Base-by-base conservation (phyloP, 2,329 filamentous ascomycete genomes). In the Colletotrichum sp. region DNA sequence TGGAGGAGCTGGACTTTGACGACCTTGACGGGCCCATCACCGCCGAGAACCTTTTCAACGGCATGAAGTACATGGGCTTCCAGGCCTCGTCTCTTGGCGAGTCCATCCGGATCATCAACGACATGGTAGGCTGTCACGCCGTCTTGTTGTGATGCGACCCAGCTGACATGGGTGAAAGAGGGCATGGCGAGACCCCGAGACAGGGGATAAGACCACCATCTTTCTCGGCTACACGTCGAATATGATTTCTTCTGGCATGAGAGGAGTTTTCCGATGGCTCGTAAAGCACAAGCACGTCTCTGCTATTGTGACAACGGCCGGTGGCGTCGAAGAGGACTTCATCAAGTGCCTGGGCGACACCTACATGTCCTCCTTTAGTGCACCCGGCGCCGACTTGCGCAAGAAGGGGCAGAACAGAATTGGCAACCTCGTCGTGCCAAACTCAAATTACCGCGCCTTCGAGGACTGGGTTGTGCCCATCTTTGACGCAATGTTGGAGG, bases 151-250 rank as follows among this genome's bases (percentile, higher is more conserved):
- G 63, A 70, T 69, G 63, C 65, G 24, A 44, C 21, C 39, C 67
- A 64, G 57, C 80, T 81, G 65, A 81, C 76, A 79, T 73, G 74
- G 24, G 36, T 68, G 76, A 73, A 82, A 88, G 95, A 91, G 95
- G 82, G 90, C 91, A 73, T 99, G 95, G 93, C 90, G 90, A 77
- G 94, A 98, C 83, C 92, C 95, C 1, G 94, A 96, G 81, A 95
- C 95, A 3, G 92, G 92, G 16, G 92, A 94, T 30, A 91, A 91
- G 81, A 97, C 97, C 21, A 99, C 97, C 76, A 96, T 99, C 80
- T 99, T 99, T 86, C 92, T 99, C 10, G 97, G 97, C 73, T 99
- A 98, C 87, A 99, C 97, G 12, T 98, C 95, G 67, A 99, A 99
- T 84, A 90, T 99, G 80, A 98, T 99, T 81, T 99, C 97, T 0